phyloP scores from a whole-genome alignment of 768 basidiomycete genomes.

The Leccinum aurantiacum region DNA sequence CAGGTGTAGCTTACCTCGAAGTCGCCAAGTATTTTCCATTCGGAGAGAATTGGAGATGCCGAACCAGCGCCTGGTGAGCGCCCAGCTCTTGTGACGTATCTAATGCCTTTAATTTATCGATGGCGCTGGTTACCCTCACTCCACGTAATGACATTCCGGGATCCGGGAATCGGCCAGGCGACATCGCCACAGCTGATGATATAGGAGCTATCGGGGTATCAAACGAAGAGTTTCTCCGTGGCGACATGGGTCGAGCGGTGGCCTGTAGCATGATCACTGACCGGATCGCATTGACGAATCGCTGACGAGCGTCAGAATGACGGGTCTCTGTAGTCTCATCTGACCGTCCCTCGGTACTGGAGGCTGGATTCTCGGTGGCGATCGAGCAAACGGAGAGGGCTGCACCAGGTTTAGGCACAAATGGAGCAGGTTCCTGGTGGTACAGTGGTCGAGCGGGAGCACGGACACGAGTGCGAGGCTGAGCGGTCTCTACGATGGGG shows the following conservation, averaged over 20 bases:
- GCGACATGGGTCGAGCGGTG: slow-evolving; percentile 32
- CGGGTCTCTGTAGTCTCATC: slow-evolving; percentile 29
- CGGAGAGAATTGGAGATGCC: slow-evolving; percentile 57
- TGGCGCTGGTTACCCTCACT: slow-evolving; percentile 40
- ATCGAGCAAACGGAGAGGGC: slow-evolving; percentile 29
- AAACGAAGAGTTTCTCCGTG: slow-evolving; percentile 32
- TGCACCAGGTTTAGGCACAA: slow-evolving; percentile 20
- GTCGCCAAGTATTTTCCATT: slow-evolving; percentile 54
- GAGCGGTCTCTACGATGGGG: slow-evolving; percentile 24
- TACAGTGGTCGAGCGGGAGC: slow-evolving; percentile 16
- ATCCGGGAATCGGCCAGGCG: slow-evolving; percentile 34
- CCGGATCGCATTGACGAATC: slow-evolving; percentile 45
- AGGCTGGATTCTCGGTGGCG: slow-evolving; percentile 27
- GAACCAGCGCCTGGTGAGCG: slow-evolving; percentile 50
- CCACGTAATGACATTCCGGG: slow-evolving; percentile 37
- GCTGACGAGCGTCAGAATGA: slow-evolving; percentile 32
- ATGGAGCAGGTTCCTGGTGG: slow-evolving; percentile 23
- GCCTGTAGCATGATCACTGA: slow-evolving; percentile 46
- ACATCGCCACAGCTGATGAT: slow-evolving; percentile 27
- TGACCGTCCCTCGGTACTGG: slow-evolving; percentile 27
- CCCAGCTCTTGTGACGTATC: slow-evolving; percentile 41
- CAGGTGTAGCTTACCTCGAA: slow-evolving; percentile 40
- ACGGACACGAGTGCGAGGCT: slow-evolving; percentile 15
- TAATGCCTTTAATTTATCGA: slow-evolving; percentile 43
- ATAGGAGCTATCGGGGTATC: slow-evolving; percentile 25